phyloP scores from a whole-genome alignment of 129 eudicot genomes.

The Lonicera japonica region DNA sequence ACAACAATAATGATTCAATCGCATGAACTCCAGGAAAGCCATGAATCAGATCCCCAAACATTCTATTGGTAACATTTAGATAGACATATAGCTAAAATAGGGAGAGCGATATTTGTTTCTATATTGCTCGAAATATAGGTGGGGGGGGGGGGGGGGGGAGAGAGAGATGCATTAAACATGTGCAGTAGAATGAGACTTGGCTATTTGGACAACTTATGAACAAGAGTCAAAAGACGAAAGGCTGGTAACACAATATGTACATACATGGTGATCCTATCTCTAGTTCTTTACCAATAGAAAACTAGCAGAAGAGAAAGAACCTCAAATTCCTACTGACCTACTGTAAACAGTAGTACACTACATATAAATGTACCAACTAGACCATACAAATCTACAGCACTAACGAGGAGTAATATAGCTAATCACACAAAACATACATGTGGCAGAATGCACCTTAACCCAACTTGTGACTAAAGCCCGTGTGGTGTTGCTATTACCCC shows the following conservation, averaged over 20 bases:
- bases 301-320: constrained; percentile 10
- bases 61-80: no score
- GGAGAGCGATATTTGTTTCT: no score
- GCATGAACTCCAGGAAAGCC: no score
- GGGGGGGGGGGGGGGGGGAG: no score
- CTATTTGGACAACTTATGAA: background rate
- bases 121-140: no score
- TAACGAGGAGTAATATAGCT: background rate
- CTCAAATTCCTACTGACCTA: background rate
- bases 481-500: background rate
- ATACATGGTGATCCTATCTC: background rate
- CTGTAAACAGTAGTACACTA: no score
- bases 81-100: no score
- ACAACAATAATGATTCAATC: no score
- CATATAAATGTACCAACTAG: constrained; percentile 34
- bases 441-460: constrained; percentile 1
- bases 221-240: background rate
- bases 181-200: background rate
- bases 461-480: background rate
- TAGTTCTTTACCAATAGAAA: background rate
- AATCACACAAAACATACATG: constrained; percentile 11
- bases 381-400: constrained; percentile 51
- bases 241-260: constrained; percentile 8
- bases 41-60: no score
- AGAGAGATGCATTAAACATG: no score